Base-by-base conservation (phyloP, 2,329 filamentous ascomycete genomes). In the Penicillium griseofulvum region DNA sequence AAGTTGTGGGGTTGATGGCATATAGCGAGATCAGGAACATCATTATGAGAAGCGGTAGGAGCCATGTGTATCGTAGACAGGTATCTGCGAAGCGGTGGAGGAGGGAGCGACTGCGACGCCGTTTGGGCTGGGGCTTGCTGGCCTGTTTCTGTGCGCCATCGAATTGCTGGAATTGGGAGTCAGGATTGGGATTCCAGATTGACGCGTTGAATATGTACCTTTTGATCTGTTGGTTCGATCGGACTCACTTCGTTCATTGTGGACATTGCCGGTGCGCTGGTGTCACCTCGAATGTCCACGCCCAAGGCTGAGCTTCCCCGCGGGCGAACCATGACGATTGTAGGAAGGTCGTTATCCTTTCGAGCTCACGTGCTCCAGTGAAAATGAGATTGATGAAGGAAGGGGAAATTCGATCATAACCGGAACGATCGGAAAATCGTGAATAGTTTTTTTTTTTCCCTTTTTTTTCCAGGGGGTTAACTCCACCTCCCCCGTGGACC, bases 1-100 rank as follows among this genome's bases (percentile, higher is more conserved):
- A 85, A 58, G 87, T 80, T 65, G 83, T 85, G 5, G 92, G 93
- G 70, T 91, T 88, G 68, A 90, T 71, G 62, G 85, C 84, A 76
- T 93, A 97, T 58, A 85, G 80, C 47, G 80, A 75, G 56, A 89
- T 76, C 68, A 92, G 80, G 68, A 86, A 66, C 56, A 81, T 58
- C 55, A 90, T 75, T 55, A 95, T 76, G 62, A 88, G 72, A 55
- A 94, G 82, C 24, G 93, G 92, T 47, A 81, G 78, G 17, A 86
- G 70, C 84, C 84, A 87, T 28, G 84, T 87, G 68, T 86, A 82
- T 54, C 73, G 75, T 46, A 77, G 62, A 44, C 74, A 75, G 26
- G 65, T 59, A 48, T 73, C 68, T 55, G 75, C 77, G 65, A 73
- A 78, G 52, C 76, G 74, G 41, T 76, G 74, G 51, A 78, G 68